Percentiles rank a stretch among this genome's conserved stretches.
Conservation (phyloP, 495 filamentous ascomycete species). For the Xylaria curta region DNA sequence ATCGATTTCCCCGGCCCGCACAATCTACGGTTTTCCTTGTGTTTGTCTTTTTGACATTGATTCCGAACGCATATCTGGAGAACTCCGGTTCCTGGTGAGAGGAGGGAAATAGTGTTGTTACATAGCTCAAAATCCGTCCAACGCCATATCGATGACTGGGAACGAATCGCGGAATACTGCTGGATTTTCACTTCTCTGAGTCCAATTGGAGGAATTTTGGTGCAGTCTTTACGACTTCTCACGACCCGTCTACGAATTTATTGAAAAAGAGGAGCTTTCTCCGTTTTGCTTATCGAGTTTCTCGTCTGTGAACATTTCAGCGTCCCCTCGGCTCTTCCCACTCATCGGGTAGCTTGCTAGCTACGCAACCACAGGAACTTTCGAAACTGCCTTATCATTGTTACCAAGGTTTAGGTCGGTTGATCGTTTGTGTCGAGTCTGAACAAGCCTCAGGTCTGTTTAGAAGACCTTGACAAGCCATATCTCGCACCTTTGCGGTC, state of each 20-base stretch:
- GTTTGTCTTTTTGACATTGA: conserved; percentile 4
- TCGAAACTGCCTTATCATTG: background rate
- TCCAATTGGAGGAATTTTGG: conserved; percentile 33
- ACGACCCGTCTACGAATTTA: conserved; percentile 35
- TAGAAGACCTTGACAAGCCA: background rate
- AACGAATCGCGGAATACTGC: conserved; percentile 7
- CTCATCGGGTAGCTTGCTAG: conserved; percentile 36
- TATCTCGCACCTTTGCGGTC: background rate
- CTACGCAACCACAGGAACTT: background rate
- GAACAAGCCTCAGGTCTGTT: background rate
- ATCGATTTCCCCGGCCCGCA: conserved; percentile 8
- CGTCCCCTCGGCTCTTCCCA: conserved; percentile 28
- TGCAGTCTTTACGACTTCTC: conserved; percentile 33
- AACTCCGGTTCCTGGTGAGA: background rate
- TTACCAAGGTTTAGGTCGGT: background rate
- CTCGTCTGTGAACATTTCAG: conserved; percentile 25
- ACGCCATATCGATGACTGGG: conserved; percentile 1
- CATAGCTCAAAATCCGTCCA: background rate
- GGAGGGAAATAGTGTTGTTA: background rate
- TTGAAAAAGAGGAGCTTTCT: conserved; percentile 19
- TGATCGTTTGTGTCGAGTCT: background rate
- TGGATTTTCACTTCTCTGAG: conserved; percentile 29
- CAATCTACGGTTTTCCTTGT: conserved; percentile 1
- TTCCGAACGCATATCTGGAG: conserved; percentile 15
- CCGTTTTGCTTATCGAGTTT: conserved; percentile 14